Base-by-base conservation (phyloP, 2,329 filamentous ascomycete species). In the Juglanconis oblonga region DNA sequence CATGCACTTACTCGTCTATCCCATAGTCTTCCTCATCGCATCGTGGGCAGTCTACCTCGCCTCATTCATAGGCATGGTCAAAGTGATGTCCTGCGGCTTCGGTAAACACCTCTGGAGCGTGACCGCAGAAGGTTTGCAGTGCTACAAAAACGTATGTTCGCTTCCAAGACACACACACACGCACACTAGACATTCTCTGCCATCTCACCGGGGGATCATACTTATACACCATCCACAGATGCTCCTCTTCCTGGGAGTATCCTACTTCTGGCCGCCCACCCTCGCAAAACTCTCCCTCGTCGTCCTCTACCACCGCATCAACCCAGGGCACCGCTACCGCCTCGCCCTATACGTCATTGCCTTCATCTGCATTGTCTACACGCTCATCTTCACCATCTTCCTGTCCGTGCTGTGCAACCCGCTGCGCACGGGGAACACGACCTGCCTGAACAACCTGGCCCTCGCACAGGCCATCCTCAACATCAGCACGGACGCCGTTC, bases 391-490 rank as follows among this genome's bases (percentile, higher is more conserved):
- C 48, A 65, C 64, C 9, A 48, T 51, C 47, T 55, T 70, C 55
- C 64, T 67, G 24, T 62, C 62, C 14, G 67, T 64, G 4, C 69
- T 67, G 4, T 70, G 68, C 60, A 68, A 66, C 50, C 67, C 68
- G 3, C 60, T 65, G 35, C 48, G 59, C 17, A 58, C 58, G 2
- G 59, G 60, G 29, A 65, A 57, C 38, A 53, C 55, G 67, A 68
- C 57, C 42, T 81, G 79, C 64, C 71, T 81, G 53, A 68, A 76
- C 57, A 75, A 78, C 60, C 74, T 78, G 52, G 70, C 76, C 9
- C 73, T 80, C 61, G 69, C 73, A 42, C 77, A 79, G 59, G 77
- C 79, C 0, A 74, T 74, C 1, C 68, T 79, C 13, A 80, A 80
- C 65, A 79, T 81, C 55, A 53, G 75, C 40, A 78, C 77, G 35